Evolutionary conservation across 306 rosid species (phyloP).

Genomic region (Prunus kanzakura): DNA sequence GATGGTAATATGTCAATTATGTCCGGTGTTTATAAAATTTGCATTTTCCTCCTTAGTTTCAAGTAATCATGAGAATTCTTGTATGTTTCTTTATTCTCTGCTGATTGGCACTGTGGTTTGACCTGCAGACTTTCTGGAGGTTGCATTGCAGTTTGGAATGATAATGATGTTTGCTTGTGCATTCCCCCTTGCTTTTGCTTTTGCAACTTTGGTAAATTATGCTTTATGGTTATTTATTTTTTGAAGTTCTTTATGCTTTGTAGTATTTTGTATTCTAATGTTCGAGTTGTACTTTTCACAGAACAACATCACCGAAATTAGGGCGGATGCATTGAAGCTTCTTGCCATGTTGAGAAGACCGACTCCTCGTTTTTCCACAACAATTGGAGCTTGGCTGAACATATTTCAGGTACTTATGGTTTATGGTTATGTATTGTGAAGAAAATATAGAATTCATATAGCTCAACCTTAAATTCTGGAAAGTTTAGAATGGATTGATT

Average conservation of each 20-base stretch:
- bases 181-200: slow-evolving; percentile 87
- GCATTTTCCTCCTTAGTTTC: background rate
- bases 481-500: background rate
- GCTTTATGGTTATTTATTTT: background rate
- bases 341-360: slow-evolving; percentile 83
- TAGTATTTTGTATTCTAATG: slow-evolving; percentile 15
- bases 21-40: background rate
- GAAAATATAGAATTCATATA: background rate
- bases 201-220: slow-evolving; percentile 70
- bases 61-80: background rate
- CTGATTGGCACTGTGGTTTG: slow-evolving; percentile 17
- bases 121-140: slow-evolving; percentile 83
- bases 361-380: slow-evolving; percentile 72
- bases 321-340: slow-evolving; percentile 94
- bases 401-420: slow-evolving; percentile 73
- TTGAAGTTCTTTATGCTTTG: slow-evolving; percentile 16
- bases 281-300: slow-evolving; percentile 26
- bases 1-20: slow-evolving; percentile 58
- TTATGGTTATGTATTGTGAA: background rate
- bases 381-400: slow-evolving; percentile 97
- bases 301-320: slow-evolving; percentile 92
- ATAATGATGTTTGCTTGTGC: slow-evolving; percentile 98
- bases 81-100: background rate
- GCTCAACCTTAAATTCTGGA: too few species aligned
- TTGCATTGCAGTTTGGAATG: slow-evolving; percentile 96